Conservation (phyloP, 345 rosid genomes). For the Mercurialis annua region DNA sequence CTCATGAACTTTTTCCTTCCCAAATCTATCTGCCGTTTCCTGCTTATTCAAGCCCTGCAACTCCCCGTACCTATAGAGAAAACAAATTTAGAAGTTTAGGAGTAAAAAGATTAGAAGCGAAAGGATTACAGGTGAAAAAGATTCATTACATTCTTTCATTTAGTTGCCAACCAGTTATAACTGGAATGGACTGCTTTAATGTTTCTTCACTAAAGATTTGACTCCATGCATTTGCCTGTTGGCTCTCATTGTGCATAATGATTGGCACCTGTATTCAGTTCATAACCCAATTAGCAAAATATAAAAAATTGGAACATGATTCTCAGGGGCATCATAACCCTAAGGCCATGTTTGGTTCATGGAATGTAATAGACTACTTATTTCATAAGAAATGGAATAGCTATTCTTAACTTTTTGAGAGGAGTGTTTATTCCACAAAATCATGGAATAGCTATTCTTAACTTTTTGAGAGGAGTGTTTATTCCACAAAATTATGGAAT, state of each 20-base stretch:
- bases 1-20: constrained; percentile 87
- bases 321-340: constrained; percentile 1
- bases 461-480: too few relatives aligned
- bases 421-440: too few relatives aligned
- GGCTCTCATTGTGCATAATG: constrained; percentile 66
- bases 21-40: constrained; percentile 92
- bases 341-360: too few relatives aligned
- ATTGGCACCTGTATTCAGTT: constrained; percentile 70
- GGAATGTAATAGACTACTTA: too few relatives aligned
- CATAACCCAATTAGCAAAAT: constrained; percentile 11
- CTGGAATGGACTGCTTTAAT: constrained; percentile 74
- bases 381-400: too few relatives aligned
- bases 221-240: constrained; percentile 82
- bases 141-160: constrained; percentile 87
- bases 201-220: constrained; percentile 88
- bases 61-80: constrained; percentile 77
- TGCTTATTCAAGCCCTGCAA: constrained; percentile 93
- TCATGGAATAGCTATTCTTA: too few relatives aligned
- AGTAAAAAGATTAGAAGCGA: background rate
- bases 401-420: too few relatives aligned
- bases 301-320: background rate
- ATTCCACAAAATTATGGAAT: too few relatives aligned
- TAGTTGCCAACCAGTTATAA: constrained; percentile 85
- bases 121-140: background rate
- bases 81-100: constrained; percentile 2